Base-by-base conservation (phyloP, 306 rosid species). In the Pterocarpus macrocarpus region DNA sequence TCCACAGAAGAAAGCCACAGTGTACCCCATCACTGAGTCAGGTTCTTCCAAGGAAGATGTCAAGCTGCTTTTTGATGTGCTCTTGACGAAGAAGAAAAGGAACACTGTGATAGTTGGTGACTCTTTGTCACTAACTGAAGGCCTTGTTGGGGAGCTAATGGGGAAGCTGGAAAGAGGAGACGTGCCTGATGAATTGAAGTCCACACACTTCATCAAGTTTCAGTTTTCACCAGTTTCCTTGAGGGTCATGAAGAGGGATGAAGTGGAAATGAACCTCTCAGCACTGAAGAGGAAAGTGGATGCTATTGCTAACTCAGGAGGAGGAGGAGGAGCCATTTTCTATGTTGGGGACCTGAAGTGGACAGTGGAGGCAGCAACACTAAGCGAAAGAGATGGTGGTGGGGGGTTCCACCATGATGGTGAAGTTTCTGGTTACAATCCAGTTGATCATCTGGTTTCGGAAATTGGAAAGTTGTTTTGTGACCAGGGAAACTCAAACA, bases 91-190 rank as follows among this genome's bases (percentile, higher is more conserved):
- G 81, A 91, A 82, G 83, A 91, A 78, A 33, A 91, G 68, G 87
- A 95, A 95, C 85, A 84, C 88, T n/a, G 97, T 95, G 75, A 90
- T 95, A 61, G 88, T 93, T 38, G 94, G 96, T 62, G 98, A 93
- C 66, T 87, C 92, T 1, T 49, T 71, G 52, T 61, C 88, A 49
- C 44, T 85, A 6, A 93, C 88, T 32, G 97, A 93, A 81, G 90
- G 93, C 53, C 84, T 93, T 12, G 87, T 93, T 56, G 72, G 80
- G 2, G 97, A 95, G 81, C 56, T 95, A 2, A 85, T 85, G 85
- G 83, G 84, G 66, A 90, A 80, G 84, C 61, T 91, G 5, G 91
- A 89, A 45, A 91, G 88, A 88, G 93, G 94, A 43, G 88, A 90
- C 10, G 94, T 88, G 5, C 96, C 96, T 77, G 86, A 88, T 41